These are phyloP conservation scores for Eugenia klotzschiana DNA, from an alignment of 441 rosid species.

Conservation along the genomic window DNA sequence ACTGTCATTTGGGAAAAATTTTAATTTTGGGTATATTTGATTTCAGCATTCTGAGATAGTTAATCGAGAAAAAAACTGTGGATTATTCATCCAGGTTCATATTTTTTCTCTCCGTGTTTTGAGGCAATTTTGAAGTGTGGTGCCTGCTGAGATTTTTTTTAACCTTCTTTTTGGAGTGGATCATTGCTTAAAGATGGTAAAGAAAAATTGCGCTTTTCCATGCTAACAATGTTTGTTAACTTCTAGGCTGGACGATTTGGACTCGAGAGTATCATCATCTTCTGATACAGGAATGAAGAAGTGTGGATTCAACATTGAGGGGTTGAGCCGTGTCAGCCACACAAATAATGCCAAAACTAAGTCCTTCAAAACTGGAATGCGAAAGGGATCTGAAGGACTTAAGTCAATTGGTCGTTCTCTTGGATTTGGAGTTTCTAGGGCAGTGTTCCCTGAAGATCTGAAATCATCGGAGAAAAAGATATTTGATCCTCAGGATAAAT, in stretches of 20 bases:
- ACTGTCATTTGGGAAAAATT: background rate
- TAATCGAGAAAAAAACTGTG: background rate
- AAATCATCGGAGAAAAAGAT: conserved; percentile 77
- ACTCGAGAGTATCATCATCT: conserved; percentile 58
- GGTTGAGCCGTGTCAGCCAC: conserved; percentile 33
- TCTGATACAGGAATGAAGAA: conserved; percentile 43
- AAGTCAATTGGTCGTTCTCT: conserved; percentile 87
- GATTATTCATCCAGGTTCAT: background rate
- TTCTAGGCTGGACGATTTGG: conserved; percentile 86
- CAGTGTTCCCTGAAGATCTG: conserved; percentile 94
- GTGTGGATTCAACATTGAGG: conserved; percentile 62
- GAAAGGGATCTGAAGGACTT: conserved; percentile 85
- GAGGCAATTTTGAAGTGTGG: background rate
- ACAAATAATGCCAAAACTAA: conserved; percentile 36
- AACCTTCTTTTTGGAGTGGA: background rate
- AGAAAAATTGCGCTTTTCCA: background rate
- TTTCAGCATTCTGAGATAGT: background rate
- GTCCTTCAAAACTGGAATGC: conserved; percentile 70
- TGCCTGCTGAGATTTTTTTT: background rate
- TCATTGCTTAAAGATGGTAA: background rate
- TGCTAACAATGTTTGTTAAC: conserved; percentile 3
- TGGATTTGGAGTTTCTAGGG: conserved; percentile 75
- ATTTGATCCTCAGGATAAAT: conserved; percentile 88
- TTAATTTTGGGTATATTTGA: background rate
- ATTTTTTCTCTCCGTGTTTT: background rate